These are phyloP conservation scores for Protomyces macrosporus DNA, from an alignment of 1,139 yeast species.

Conservation along the genomic window DNA sequence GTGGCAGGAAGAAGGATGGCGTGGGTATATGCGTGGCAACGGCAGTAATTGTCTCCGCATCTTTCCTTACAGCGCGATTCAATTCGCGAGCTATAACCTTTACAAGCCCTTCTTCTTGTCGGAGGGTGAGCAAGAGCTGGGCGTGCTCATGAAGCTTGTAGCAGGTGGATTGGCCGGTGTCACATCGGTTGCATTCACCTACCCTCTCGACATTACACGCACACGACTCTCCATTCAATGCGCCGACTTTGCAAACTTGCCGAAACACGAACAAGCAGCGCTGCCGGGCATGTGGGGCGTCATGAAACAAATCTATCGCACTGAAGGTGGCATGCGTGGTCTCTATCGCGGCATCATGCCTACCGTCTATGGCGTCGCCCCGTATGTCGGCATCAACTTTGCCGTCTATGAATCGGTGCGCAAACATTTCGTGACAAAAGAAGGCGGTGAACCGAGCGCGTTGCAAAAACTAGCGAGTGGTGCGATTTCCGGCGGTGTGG, in stretches of 20 bases:
- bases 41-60: conserved; percentile 83
- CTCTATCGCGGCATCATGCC: conserved; percentile 82
- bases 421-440: conserved; percentile 45
- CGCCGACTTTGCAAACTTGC: conserved; percentile 48
- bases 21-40: conserved; percentile 85
- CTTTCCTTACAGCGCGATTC: conserved; percentile 92
- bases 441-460: conserved; percentile 41
- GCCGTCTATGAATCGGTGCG: conserved; percentile 79
- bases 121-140: conserved; percentile 41
- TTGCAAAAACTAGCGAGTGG: conserved; percentile 67
- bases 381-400: conserved; percentile 89
- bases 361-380: conserved; percentile 89
- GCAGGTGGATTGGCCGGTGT: conserved; percentile 84
- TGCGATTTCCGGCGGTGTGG: conserved; percentile 82
- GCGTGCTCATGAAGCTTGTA: conserved; percentile 54
- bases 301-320: conserved; percentile 52
- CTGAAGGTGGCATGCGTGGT: conserved; percentile 78
- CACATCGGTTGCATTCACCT: conserved; percentile 73
- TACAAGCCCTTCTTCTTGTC: conserved; percentile 48
- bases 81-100: conserved; percentile 77
- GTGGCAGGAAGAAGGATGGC: conserved; percentile 84
- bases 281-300: conserved; percentile 63
- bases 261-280: conserved; percentile 32
- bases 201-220: conserved; percentile 85
- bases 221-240: conserved; percentile 88